These are phyloP conservation scores for Corchorus capsularis DNA, from an alignment of 345 rosid genomes.

Conservation along the genomic window DNA sequence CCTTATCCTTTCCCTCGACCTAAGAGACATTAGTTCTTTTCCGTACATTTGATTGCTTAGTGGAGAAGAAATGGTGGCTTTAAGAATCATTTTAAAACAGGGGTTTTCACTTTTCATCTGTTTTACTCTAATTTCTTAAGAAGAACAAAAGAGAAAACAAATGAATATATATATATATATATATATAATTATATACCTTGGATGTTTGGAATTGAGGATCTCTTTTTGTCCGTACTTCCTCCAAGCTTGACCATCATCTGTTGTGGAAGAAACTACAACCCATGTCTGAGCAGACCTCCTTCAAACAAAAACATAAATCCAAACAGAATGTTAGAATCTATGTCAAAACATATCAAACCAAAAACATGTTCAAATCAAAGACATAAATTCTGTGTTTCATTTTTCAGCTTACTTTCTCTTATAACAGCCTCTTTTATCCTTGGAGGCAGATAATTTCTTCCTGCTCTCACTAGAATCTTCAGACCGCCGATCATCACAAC, in stretches of 20 bases:
- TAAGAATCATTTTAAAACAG: background rate
- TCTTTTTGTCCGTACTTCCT: constrained; percentile 90
- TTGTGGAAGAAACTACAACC: constrained; percentile 32
- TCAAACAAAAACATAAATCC: constrained; percentile 22
- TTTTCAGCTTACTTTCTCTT: constrained; percentile 63
- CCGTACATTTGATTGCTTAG: background rate
- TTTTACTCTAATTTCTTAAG: background rate
- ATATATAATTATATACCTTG: constrained; percentile 51
- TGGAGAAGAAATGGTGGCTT: background rate
- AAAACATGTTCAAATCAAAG: background rate
- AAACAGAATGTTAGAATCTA: background rate
- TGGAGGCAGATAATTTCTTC: constrained; percentile 38
- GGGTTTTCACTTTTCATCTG: background rate
- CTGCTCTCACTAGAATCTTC: constrained; percentile 61
- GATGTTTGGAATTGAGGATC: constrained; percentile 64
- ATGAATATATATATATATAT: too few species aligned
- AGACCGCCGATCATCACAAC: constrained; percentile 40
- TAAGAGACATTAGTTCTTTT: background rate
- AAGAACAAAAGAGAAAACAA: too few species aligned
- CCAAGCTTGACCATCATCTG: constrained; percentile 71
- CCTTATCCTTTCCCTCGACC: too few species aligned
- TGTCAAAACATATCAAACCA: background rate
- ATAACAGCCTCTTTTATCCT: constrained; percentile 70
- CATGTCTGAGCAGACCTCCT: constrained; percentile 53
- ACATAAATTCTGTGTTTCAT: background rate